Percentiles rank a stretch among this genome's conserved stretches.
Conservation (phyloP, 768 basidiomycete species). For the Auriscalpium orientale region DNA sequence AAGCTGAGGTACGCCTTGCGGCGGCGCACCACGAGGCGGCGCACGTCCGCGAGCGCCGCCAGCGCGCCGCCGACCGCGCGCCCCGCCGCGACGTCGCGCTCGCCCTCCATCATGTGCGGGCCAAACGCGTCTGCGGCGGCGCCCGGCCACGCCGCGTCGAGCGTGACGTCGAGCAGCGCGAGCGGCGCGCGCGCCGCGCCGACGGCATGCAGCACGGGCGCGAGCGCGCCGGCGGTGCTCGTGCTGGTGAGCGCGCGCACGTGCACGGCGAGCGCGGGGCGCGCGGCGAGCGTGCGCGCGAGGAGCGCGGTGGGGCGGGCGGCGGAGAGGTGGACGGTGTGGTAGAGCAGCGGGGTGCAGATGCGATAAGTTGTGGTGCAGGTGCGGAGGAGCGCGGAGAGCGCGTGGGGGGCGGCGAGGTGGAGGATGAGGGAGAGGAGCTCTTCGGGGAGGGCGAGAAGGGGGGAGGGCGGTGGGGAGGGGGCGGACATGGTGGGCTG, state of each 20-base stretch:
- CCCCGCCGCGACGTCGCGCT: not conserved
- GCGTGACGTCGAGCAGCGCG: not conserved
- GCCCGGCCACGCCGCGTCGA: not conserved
- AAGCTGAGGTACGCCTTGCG: not conserved
- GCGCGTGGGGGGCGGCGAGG: not conserved
- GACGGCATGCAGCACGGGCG: not conserved
- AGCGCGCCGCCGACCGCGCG: not conserved
- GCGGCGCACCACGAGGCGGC: not conserved
- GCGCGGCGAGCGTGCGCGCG: not conserved
- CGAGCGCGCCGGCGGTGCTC: not conserved
- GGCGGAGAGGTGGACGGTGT: not conserved
- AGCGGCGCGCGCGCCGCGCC: not conserved
- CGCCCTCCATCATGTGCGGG: not conserved
- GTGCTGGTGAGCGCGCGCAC: not conserved
- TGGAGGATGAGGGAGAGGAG: not conserved
- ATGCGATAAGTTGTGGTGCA: not conserved
- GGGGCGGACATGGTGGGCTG: no score
- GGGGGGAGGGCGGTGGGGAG: not conserved
- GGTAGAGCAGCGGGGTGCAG: not conserved
- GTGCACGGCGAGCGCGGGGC: not conserved
- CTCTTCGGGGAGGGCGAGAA: not conserved
- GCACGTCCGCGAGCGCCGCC: not conserved
- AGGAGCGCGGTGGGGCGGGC: not conserved
- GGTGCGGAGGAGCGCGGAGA: not conserved
- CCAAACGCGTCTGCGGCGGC: not conserved